Percentiles rank a stretch among this genome's conserved stretches.
Conservation (phyloP, 768 basidiomycete species). For the Sistotremastrum niveocremeum region DNA sequence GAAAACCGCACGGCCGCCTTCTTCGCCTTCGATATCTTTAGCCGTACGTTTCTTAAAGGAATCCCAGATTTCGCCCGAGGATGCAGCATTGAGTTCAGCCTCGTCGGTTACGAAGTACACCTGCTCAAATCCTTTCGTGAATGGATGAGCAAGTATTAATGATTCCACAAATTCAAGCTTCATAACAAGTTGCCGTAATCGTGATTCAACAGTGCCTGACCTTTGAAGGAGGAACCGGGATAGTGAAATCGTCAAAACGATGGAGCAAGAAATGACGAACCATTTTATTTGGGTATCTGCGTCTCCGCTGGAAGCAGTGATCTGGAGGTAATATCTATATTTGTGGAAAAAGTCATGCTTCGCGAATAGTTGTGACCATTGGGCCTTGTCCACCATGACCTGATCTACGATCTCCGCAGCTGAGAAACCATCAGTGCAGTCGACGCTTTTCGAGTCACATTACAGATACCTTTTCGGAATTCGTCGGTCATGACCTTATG, state of each 20-base stretch:
- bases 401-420: conserved; percentile 90
- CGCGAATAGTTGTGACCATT: conserved; percentile 88
- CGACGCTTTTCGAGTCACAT: neutral
- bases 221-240: conserved; percentile 21
- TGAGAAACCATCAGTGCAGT: conserved; percentile 18
- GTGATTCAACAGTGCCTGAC: conserved; percentile 98
- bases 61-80: conserved; percentile 75
- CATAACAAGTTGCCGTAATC: conserved; percentile 91
- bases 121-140: conserved; percentile 88
- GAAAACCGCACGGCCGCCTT: conserved; percentile 66
- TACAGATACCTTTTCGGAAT: conserved; percentile 66
- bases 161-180: conserved; percentile 95
- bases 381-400: conserved; percentile 69
- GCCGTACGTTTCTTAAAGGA: conserved; percentile 58
- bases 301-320: conserved; percentile 80
- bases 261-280: conserved; percentile 29
- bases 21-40: conserved; percentile 65
- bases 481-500: conserved; percentile 95
- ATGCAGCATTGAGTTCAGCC: conserved; percentile 68
- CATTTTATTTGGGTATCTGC: conserved; percentile 86
- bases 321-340: conserved; percentile 93
- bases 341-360: conserved; percentile 97
- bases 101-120: conserved; percentile 73
- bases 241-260: neutral
- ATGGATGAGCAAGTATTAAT: conserved; percentile 85